Evolutionary conservation across 345 rosid species (phyloP), one percentile per base, ranked within the genome.

Genomic region (Eutrema japonicum): DNA sequence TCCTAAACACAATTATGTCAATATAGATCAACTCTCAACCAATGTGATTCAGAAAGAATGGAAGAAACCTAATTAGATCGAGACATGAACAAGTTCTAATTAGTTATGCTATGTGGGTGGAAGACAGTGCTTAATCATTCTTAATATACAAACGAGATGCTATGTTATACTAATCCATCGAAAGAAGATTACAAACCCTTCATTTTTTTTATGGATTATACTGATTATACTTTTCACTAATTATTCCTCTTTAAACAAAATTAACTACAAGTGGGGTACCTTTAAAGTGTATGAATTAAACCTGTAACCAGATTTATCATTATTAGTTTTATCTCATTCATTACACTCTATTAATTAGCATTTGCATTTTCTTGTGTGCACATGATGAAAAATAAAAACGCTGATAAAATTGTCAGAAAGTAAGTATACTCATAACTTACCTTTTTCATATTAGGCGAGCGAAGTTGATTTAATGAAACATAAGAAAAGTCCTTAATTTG

Each of bases 91-190:
- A 55, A 55, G 35, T 55, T 42, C 2, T 56, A 5, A 65, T 16
- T 36, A n/a, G 47, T 6, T 72, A 22, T 43, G 30, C 18, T 43
- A 35, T 57, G 53, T 66, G 49, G 30, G 73, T 68, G 64, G 63
- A 61, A 12, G 74, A 68, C 64, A 68, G 63, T 50, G 48, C 33
- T 59, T 61, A 68, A 75, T 68, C 48, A 51, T 75, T 68, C 64
- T 68, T 67, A 52, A 26, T 49, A 12, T 49, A 49, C 32, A 51
- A 59, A 51, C 10, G 26, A 61, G 50, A 68, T 68, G 55, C 64
- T 8, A 13, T 68, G 46, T 53, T 68, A 59, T n/a, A 41, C 40
- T 57, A 49, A 66, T 58, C 61, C 60, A 38, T 74, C 53, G 12
- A 58, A 66, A 66, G 61, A 40, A 66, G 46, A 48, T 56, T 66